A percentile compares a stretch with the other conserved stretches of the same genome.
Conservation (phyloP, 495 filamentous ascomycete genomes). For the Penicillium cinerascens region DNA sequence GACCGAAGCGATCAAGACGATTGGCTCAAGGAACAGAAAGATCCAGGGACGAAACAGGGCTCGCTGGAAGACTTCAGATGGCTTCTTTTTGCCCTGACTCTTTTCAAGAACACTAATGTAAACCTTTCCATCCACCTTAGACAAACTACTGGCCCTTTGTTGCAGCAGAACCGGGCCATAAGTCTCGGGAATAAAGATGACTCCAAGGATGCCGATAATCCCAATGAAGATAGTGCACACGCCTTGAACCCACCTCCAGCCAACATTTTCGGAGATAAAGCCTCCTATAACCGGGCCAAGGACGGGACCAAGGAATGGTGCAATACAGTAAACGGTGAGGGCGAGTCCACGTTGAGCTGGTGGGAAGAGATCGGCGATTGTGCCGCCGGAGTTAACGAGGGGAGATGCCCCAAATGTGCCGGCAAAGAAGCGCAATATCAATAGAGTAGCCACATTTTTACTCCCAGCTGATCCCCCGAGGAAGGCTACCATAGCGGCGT, state of each 20-base stretch:
- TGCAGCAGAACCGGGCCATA: constrained; percentile 58
- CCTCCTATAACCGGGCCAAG: constrained; percentile 57
- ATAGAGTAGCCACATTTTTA: constrained; percentile 53
- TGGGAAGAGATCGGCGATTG: constrained; percentile 60
- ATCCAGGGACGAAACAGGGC: constrained; percentile 38
- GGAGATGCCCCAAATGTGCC: constrained; percentile 60
- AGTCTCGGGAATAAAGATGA: constrained; percentile 54
- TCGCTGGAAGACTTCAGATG: constrained; percentile 38
- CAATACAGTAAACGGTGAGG: too few relatives aligned
- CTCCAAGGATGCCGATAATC: constrained; percentile 27
- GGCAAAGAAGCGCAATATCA: constrained; percentile 63
- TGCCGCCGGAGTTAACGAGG: constrained; percentile 53
- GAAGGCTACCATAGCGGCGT: constrained; percentile 47
- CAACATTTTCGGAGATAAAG: constrained; percentile 48
- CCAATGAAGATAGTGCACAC: constrained; percentile 21
- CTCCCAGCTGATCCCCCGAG: constrained; percentile 56
- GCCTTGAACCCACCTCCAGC: constrained; percentile 63
- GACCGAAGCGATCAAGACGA: constrained; percentile 53
- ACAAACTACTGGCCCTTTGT: constrained; percentile 44
- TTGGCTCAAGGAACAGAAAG: constrained; percentile 65
- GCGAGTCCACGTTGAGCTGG: constrained; percentile 53
- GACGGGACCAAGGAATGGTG: constrained; percentile 65
- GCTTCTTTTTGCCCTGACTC: constrained; percentile 29
- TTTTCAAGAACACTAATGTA: constrained; percentile 51
- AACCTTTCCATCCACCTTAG: constrained; percentile 50